These are phyloP conservation scores for Yamadazyma membranifaciens DNA, from an alignment of 1,139 yeast species.

Conservation along the genomic window DNA sequence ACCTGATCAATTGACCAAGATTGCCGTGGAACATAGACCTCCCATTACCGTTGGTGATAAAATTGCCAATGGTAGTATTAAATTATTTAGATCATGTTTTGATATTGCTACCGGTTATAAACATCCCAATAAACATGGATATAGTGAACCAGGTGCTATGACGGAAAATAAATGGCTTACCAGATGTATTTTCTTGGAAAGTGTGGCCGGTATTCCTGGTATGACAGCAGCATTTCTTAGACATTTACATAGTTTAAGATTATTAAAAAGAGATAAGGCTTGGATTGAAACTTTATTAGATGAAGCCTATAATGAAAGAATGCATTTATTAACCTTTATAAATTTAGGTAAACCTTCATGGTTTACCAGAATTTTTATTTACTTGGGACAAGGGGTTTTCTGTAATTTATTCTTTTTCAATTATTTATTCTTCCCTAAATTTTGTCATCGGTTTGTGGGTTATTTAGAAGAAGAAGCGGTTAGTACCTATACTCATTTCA, in stretches of 20 bases:
- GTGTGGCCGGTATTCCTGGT: constrained; percentile 80
- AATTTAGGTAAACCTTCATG: constrained; percentile 64
- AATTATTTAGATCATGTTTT: constrained; percentile 47
- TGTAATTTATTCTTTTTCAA: constrained; percentile 63
- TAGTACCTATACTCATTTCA: constrained; percentile 60
- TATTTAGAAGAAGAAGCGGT: constrained; percentile 81
- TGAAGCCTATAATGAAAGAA: constrained; percentile 78
- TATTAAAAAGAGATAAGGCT: constrained; percentile 66
- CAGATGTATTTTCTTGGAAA: constrained; percentile 66
- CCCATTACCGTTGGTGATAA: constrained; percentile 51
- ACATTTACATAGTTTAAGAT: constrained; percentile 60
- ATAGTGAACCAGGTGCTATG: constrained; percentile 46
- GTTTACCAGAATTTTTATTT: constrained; percentile 55
- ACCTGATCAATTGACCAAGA: constrained; percentile 43
- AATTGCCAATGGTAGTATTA: constrained; percentile 49
- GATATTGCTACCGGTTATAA: constrained; percentile 68
- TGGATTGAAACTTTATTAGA: constrained; percentile 75
- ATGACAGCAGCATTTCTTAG: constrained; percentile 71
- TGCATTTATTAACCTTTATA: constrained; percentile 72
- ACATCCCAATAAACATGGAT: constrained; percentile 24
- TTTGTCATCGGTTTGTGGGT: constrained; percentile 77
- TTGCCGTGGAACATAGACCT: constrained; percentile 51
- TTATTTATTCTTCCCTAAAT: constrained; percentile 58
- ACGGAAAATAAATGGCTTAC: constrained; percentile 67
- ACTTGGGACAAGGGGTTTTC: constrained; percentile 71